A percentile compares a stretch with the other conserved stretches of the same genome.
Conservation (phyloP, 106 monocot species). For the Acorus calamus region DNA sequence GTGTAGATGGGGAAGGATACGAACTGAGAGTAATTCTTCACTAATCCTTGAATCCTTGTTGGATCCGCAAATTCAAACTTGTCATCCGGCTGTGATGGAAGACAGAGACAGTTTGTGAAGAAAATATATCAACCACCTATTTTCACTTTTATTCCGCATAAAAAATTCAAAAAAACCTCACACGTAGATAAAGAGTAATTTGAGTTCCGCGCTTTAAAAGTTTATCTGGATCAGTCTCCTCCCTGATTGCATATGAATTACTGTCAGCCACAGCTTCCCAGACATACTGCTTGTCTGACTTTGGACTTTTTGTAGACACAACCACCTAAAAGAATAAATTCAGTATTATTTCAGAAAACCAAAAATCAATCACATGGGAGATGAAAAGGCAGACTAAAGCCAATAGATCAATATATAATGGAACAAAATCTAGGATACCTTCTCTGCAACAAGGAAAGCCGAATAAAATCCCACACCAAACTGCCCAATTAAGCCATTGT, state of each 20-base stretch:
- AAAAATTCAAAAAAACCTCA: constrained; percentile 11
- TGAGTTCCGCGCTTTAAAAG: constrained; percentile 67
- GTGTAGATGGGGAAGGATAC: constrained; percentile 95
- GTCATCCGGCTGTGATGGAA: constrained; percentile 58
- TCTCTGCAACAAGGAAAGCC: constrained; percentile 95
- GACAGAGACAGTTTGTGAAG: background rate
- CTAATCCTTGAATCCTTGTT: constrained; percentile 62
- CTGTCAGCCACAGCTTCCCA: constrained; percentile 96
- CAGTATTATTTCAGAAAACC: too few relatives aligned
- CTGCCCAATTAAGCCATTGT: constrained; percentile 94
- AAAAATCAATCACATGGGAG: too few relatives aligned
- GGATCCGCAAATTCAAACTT: constrained; percentile 92
- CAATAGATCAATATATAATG: too few relatives aligned
- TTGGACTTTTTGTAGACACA: constrained; percentile 96
- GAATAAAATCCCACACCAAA: constrained; percentile 99
- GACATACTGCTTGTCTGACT: constrained; percentile 88
- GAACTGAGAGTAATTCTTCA: constrained; percentile 99
- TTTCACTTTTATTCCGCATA: background rate
- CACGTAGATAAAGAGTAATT: constrained; percentile 79
- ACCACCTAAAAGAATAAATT: constrained; percentile 41
- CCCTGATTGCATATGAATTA: constrained; percentile 83
- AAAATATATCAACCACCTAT: background rate
- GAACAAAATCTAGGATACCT: constrained; percentile 20
- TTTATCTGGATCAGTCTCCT: constrained; percentile 87
- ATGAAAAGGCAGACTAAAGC: too few relatives aligned